A percentile compares a stretch with the other conserved stretches of the same genome.
Evolutionary conservation across 306 rosid species (phyloP).

Genomic region (Gynostemma pentaphyllum): DNA sequence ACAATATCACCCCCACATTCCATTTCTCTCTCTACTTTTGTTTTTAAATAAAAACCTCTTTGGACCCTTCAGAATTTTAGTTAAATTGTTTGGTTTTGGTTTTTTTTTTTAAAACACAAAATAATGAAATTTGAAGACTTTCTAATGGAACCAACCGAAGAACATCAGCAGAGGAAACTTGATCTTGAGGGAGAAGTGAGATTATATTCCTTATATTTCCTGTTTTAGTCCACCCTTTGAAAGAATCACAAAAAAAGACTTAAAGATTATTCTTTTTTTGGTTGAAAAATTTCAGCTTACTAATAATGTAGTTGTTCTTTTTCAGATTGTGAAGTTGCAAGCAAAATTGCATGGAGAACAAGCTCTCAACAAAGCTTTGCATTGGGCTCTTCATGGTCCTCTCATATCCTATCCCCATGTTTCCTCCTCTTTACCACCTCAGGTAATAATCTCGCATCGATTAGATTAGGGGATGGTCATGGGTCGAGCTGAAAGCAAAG

Average conservation of each 20-base stretch:
- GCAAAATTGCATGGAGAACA: constrained; percentile 54
- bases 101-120: neutral
- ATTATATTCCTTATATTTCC: neutral
- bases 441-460: constrained; percentile 20
- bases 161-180: constrained; percentile 33
- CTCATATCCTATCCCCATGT: constrained; percentile 35
- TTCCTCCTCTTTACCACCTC: constrained; percentile 44
- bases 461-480: no score
- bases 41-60: neutral
- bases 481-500: no score
- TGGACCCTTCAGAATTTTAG: neutral
- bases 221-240: neutral
- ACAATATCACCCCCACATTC: constrained; percentile 2
- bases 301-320: neutral
- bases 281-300: no score
- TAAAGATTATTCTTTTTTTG: no score
- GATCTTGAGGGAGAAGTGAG: constrained; percentile 61
- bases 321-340: constrained; percentile 53
- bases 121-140: constrained; percentile 78
- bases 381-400: constrained; percentile 57
- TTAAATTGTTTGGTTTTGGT: neutral
- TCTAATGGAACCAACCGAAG: constrained; percentile 46
- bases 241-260: neutral
- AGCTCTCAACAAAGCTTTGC: constrained; percentile 39
- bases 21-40: neutral